These are phyloP conservation scores for Blastobotrys chiropterorum DNA, from an alignment of 805 yeast genomes.

Conservation along the genomic window DNA sequence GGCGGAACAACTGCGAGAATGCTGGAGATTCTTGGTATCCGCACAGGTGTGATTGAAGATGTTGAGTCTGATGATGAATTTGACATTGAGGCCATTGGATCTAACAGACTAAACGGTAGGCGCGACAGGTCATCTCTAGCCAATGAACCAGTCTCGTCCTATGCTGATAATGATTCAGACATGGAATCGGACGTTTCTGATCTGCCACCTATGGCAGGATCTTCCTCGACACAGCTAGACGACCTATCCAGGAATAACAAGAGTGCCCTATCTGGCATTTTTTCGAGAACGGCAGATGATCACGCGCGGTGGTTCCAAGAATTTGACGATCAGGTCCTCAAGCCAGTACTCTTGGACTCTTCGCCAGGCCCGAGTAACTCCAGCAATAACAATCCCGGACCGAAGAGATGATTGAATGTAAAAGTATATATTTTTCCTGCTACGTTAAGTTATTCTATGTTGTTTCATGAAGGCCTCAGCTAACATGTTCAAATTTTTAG, in stretches of 20 bases:
- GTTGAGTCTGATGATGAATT: conserved; percentile 89
- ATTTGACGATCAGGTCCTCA: conserved; percentile 88
- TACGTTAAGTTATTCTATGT: neutral
- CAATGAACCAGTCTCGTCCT: neutral
- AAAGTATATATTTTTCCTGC: neutral
- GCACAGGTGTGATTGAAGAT: conserved; percentile 84
- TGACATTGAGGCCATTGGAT: conserved; percentile 62
- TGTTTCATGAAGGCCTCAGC: no score
- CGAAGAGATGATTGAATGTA: neutral
- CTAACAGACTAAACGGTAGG: conserved; percentile 1
- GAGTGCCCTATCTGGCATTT: conserved; percentile 20
- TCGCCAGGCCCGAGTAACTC: conserved; percentile 17
- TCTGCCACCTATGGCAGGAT: conserved; percentile 31
- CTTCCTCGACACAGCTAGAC: conserved; percentile 7
- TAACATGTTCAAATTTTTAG: no score
- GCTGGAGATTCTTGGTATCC: conserved; percentile 91
- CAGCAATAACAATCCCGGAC: neutral
- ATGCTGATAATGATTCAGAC: conserved; percentile 28
- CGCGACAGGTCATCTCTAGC: neutral
- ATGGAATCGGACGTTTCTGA: conserved; percentile 31
- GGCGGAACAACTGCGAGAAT: conserved; percentile 99
- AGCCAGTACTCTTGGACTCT: conserved; percentile 78
- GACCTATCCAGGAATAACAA: conserved; percentile 1
- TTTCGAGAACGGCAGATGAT: conserved; percentile 45
- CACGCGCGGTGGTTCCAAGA: conserved; percentile 87